Base-by-base conservation (phyloP, 805 yeast genomes). In the Ogataea methylovora region DNA sequence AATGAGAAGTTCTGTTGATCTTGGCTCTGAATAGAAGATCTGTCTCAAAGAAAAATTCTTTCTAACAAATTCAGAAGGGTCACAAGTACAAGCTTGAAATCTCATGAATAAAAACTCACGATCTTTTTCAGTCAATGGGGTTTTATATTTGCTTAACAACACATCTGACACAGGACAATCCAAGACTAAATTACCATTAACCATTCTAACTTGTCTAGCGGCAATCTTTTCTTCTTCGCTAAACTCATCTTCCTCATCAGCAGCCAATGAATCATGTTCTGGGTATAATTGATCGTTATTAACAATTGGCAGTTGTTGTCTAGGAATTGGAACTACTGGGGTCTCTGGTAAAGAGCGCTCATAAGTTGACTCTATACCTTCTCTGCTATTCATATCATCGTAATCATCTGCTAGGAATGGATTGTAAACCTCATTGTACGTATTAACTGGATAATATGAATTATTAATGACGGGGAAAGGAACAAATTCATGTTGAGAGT, bases 81-180 rank as follows among this genome's bases (percentile, higher is more conserved):
- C 94, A 55, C 95, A 82, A 1, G 97, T 90, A 15, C 84, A 87
- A 0, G 96, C 97, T 37, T 92, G 85, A 58, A 88, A 90, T 55
- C 97, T 72, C 90, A 90, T 80, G 48, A 80, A 85, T 23, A 76
- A 69, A 67, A 81, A 82, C 63, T 90, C 88, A 53, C 67, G 60
- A 54, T 45, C 61, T 27, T 47, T 65, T 45, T 39, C 72, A 51
- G 51, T 67, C 60, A 48, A 64, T 52, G 36, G 73, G 60, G 42
- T 54, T 31, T 64, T 55, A 47, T 71, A 79, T 46, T 73, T 74
- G 31, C 40, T 58, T 28, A 82, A 60, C 33, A 86, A 65, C 32
- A 74, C 69, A 21, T 74, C 71, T n/a, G 94, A 78, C 1, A 86
- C 88, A 9, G 94, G 95, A 51, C 94, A 86, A 58, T 86, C 95